Evolutionary conservation across 345 rosid genomes (phyloP).

Genomic region (Linum usitatissimum): DNA sequence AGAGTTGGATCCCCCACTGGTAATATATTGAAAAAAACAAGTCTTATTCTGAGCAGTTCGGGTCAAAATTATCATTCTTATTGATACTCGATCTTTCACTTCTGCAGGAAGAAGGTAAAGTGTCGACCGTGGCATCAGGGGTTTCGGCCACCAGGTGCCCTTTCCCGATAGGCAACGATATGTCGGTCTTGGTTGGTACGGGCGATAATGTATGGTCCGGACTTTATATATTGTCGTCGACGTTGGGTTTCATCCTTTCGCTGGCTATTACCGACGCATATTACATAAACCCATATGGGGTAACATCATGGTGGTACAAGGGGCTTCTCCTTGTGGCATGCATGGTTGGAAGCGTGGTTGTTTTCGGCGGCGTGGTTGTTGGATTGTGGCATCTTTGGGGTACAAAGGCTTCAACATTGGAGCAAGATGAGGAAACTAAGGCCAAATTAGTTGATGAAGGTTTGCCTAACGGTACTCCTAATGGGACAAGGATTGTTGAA

Average conservation of each 20-base stretch:
- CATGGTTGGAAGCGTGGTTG: conserved; percentile 51
- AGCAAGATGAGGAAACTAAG: conserved; percentile 11
- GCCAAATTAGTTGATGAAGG: conserved; percentile 6
- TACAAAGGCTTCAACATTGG: conserved; percentile 14
- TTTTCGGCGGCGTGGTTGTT: conserved; percentile 62
- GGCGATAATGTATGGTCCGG: conserved; percentile 73
- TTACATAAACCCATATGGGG: conserved; percentile 45
- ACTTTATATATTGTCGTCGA: conserved; percentile 41
- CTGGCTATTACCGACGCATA: conserved; percentile 35
- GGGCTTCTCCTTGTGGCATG: conserved; percentile 56
- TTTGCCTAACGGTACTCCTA: conserved; percentile 1
- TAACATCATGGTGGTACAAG: conserved; percentile 72
- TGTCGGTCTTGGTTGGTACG: conserved; percentile 73
- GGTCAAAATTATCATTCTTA: background rate
- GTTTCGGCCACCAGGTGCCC: conserved; percentile 24
- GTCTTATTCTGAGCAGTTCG: background rate
- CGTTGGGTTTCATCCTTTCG: conserved; percentile 43
- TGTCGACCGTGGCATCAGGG: conserved; percentile 6
- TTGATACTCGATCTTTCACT: conserved; percentile 5
- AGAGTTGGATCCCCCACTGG: conserved; percentile 59
- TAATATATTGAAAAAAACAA: conserved; percentile 19
- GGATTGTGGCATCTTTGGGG: conserved; percentile 70
- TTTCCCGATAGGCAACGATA: conserved; percentile 29
- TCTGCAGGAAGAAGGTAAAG: conserved; percentile 68
- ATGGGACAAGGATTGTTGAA: conserved; percentile 13